Conservation (phyloP, 495 filamentous ascomycete species). For the Neurospora africana region DNA sequence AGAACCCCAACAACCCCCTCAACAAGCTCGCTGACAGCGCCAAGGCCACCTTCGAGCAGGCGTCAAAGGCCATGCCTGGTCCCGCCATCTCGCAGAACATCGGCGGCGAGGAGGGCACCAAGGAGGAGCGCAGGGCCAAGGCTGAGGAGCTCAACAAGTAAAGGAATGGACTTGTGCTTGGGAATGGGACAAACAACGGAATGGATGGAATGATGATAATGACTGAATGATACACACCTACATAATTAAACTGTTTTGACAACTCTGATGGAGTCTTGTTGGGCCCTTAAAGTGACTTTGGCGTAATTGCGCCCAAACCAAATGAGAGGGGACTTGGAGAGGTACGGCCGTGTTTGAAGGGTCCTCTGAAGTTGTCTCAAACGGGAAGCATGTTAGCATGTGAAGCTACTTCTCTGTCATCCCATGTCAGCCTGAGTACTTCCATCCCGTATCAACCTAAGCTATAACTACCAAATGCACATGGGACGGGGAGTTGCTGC, state of each 20-base stretch:
- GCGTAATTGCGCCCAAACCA: neutral
- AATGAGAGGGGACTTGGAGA: neutral
- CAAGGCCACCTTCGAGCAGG: constrained; percentile 24
- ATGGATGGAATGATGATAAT: neutral
- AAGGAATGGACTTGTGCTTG: neutral
- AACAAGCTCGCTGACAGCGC: constrained; percentile 15
- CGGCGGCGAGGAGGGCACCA: constrained; percentile 44
- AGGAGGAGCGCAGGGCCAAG: constrained; percentile 56
- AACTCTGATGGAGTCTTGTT: neutral
- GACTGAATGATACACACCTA: neutral
- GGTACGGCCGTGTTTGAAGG: neutral
- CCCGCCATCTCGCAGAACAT: constrained; percentile 39
- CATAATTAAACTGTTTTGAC: neutral
- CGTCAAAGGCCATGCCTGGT: constrained; percentile 39
- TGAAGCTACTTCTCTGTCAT: neutral
- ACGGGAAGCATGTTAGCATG: neutral
- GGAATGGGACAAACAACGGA: neutral
- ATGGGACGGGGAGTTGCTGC: no score
- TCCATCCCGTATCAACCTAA: neutral
- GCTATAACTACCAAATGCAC: no score
- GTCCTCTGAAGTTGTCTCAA: neutral
- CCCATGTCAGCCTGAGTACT: neutral
- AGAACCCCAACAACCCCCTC: constrained; percentile 10
- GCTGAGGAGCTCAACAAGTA: constrained; percentile 57
- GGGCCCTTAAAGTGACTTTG: neutral